These are phyloP conservation scores for Cladophialophora yegresii DNA, from an alignment of 2,329 filamentous ascomycete genomes.

Conservation along the genomic window DNA sequence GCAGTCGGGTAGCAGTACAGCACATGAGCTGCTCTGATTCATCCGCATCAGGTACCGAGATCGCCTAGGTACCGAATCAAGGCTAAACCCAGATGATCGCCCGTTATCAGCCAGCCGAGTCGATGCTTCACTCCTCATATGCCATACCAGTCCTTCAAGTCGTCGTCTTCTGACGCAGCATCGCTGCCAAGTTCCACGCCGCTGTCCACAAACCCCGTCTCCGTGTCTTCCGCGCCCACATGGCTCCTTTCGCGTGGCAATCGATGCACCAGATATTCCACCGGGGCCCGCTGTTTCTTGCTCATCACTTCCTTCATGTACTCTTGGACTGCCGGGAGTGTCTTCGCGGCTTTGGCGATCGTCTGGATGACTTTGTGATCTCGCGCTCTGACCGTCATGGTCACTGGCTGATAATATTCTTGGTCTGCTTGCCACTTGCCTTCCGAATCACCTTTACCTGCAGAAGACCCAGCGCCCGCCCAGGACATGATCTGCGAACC, in stretches of 20 bases:
- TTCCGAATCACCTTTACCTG: conserved; percentile 32
- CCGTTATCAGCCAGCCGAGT: conserved; percentile 5
- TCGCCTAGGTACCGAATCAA: neutral
- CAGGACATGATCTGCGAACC: conserved; percentile 33
- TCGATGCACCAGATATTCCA: conserved; percentile 58
- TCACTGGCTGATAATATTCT: conserved; percentile 56
- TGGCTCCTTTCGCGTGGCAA: conserved; percentile 49
- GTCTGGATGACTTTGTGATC: conserved; percentile 57
- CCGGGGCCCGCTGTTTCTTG: conserved; percentile 57
- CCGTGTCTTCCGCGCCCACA: conserved; percentile 17
- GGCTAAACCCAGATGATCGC: conserved; percentile 7
- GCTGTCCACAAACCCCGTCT: conserved; percentile 35
- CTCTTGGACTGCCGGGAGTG: conserved; percentile 54
- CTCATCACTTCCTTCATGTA: conserved; percentile 62
- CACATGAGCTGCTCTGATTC: conserved; percentile 12
- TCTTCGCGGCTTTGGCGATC: conserved; percentile 58
- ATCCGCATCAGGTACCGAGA: neutral
- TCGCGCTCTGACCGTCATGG: conserved; percentile 58
- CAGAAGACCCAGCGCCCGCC: conserved; percentile 10
- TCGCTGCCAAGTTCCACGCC: conserved; percentile 35
- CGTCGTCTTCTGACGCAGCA: conserved; percentile 34
- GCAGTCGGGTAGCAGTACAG: conserved; percentile 17
- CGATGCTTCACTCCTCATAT: conserved; percentile 11
- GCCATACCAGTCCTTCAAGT: conserved; percentile 35
- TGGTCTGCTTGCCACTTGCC: conserved; percentile 45